These are phyloP conservation scores for Aquilaria yunnanensis DNA, from an alignment of 345 rosid species.

Conservation along the genomic window DNA sequence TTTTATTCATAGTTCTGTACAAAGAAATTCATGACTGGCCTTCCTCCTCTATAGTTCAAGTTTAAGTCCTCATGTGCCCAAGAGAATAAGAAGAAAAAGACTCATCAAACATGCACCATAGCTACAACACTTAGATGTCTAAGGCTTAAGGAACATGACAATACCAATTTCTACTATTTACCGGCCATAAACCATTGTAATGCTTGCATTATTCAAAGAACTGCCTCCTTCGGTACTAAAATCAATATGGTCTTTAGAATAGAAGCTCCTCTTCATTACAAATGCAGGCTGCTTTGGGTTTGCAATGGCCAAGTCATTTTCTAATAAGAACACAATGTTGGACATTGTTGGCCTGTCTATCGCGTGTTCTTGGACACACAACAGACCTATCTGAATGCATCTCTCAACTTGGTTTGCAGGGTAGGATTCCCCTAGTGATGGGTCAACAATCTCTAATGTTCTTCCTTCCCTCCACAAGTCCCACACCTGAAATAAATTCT, in stretches of 20 bases:
- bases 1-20: too few relatives aligned
- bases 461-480: constrained; percentile 34
- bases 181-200: constrained; percentile 30
- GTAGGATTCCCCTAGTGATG: constrained; percentile 14
- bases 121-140: too few relatives aligned
- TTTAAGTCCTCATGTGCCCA: too few relatives aligned
- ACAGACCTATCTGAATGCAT: constrained; percentile 52
- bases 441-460: constrained; percentile 28
- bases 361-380: constrained; percentile 56
- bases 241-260: not conserved
- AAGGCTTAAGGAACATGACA: too few relatives aligned
- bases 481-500: constrained; percentile 38
- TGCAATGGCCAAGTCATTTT: constrained; percentile 21
- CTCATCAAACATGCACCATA: too few relatives aligned
- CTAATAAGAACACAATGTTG: constrained; percentile 38
- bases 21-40: too few relatives aligned
- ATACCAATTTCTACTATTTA: not conserved
- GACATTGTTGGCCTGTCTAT: constrained; percentile 47
- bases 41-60: too few relatives aligned
- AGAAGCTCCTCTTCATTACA: constrained; percentile 9
- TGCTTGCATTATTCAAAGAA: constrained; percentile 29
- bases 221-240: constrained; percentile 8
- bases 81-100: too few relatives aligned
- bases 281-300: constrained; percentile 46
- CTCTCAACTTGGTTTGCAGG: constrained; percentile 24